These are phyloP conservation scores for Helianthus tuberosus DNA, from an alignment of 129 eudicot genomes.

Conservation along the genomic window DNA sequence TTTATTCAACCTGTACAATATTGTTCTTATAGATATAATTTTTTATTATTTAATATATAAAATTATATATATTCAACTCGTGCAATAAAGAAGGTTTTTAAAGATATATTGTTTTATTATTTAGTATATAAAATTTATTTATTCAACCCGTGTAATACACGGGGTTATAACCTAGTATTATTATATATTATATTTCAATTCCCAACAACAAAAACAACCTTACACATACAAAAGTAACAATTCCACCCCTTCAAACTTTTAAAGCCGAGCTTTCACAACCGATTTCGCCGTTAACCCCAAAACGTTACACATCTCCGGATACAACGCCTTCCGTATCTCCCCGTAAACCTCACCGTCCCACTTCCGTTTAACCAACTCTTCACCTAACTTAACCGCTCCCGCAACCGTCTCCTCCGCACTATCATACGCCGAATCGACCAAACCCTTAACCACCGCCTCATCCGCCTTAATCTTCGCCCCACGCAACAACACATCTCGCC, in stretches of 20 bases:
- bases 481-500: constrained; percentile 56
- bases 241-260: not conserved
- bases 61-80: too few species aligned
- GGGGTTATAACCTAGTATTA: too few species aligned
- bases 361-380: constrained; percentile 55
- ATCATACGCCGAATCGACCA: constrained; percentile 57
- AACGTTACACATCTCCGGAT: constrained; percentile 55
- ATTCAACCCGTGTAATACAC: too few species aligned
- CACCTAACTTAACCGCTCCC: constrained; percentile 55
- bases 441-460: constrained; percentile 62
- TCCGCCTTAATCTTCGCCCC: constrained; percentile 60
- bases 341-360: constrained; percentile 74
- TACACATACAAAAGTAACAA: not conserved
- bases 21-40: too few species aligned
- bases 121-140: too few species aligned
- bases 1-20: too few species aligned
- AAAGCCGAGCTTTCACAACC: constrained; percentile 31
- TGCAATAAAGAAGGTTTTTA: too few species aligned
- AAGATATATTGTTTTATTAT: too few species aligned
- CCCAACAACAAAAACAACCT: not conserved
- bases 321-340: constrained; percentile 67
- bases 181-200: too few species aligned
- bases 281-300: constrained; percentile 41
- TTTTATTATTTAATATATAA: too few species aligned
- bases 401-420: constrained; percentile 51